Conservation (phyloP, 352 stramenopile species). For the Phytophthora agathidicida region DNA sequence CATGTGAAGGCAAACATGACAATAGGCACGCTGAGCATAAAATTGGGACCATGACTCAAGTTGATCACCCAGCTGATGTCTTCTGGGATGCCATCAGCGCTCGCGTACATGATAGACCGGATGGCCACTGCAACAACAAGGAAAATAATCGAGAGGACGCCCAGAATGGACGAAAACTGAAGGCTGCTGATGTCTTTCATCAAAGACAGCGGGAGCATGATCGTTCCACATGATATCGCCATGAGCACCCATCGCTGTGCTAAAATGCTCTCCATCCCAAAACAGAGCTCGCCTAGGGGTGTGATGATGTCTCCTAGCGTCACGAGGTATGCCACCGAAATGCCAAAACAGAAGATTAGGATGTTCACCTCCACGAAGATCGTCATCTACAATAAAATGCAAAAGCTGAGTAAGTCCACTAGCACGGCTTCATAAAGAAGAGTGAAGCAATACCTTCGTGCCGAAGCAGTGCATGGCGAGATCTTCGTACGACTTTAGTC, state of each 20-base stretch:
- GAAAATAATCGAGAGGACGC: slow-evolving; percentile 87
- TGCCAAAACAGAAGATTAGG: slow-evolving; percentile 87
- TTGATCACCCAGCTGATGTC: slow-evolving; percentile 82
- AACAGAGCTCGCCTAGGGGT: slow-evolving; percentile 74
- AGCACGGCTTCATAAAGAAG: neutral
- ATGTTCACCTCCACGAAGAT: slow-evolving; percentile 89
- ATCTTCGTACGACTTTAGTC: slow-evolving; percentile 88
- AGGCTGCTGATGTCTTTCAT: slow-evolving; percentile 86
- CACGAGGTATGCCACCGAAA: slow-evolving; percentile 84
- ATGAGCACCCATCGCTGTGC: slow-evolving; percentile 83
- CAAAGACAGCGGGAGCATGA: slow-evolving; percentile 87
- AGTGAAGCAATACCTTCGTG: slow-evolving; percentile 48
- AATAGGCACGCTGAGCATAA: slow-evolving; percentile 88
- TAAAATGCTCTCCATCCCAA: slow-evolving; percentile 62
- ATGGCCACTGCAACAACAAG: slow-evolving; percentile 81
- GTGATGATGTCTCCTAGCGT: slow-evolving; percentile 85
- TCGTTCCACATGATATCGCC: slow-evolving; percentile 70
- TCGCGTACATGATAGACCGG: slow-evolving; percentile 77
- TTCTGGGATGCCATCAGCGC: slow-evolving; percentile 57
- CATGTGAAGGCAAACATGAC: slow-evolving; percentile 92
- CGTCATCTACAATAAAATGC: slow-evolving; percentile 44
- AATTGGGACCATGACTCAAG: slow-evolving; percentile 66
- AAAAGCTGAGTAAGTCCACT: neutral
- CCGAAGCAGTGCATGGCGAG: slow-evolving; percentile 85
- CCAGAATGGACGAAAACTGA: slow-evolving; percentile 86